These are phyloP conservation scores for Globisporangium polare DNA, from an alignment of 352 stramenopile species.

Conservation along the genomic window DNA sequence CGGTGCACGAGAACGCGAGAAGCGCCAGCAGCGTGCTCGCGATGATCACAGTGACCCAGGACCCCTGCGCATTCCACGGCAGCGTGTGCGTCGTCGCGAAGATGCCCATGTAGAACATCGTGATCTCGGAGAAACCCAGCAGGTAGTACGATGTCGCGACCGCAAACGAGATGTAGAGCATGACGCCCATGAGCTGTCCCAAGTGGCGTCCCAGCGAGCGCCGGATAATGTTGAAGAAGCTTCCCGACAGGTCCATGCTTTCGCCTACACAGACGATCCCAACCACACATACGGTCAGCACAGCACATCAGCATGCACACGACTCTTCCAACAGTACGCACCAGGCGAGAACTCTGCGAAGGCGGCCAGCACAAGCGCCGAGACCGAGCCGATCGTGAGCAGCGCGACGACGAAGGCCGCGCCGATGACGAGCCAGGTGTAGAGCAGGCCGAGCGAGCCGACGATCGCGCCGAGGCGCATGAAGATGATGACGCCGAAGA, in stretches of 20 bases:
- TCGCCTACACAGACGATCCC: neutral
- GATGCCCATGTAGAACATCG: slow-evolving; percentile 34
- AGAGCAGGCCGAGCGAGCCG: slow-evolving; percentile 25
- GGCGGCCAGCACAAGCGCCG: slow-evolving; percentile 31
- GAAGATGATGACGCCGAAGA: slow-evolving; percentile 57
- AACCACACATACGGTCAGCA: neutral
- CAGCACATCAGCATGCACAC: neutral
- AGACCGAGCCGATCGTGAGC: slow-evolving; percentile 46
- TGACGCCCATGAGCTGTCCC: slow-evolving; percentile 30
- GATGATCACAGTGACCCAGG: slow-evolving; percentile 27
- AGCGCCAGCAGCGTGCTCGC: slow-evolving; percentile 27
- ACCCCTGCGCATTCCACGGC: slow-evolving; percentile 33
- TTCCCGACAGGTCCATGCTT: slow-evolving; percentile 12
- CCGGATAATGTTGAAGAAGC: slow-evolving; percentile 29
- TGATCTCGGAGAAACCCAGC: slow-evolving; percentile 46
- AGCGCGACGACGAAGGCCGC: slow-evolving; percentile 37
- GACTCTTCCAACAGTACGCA: neutral
- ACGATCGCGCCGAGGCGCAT: slow-evolving; percentile 44
- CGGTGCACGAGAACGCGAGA: slow-evolving; percentile 15
- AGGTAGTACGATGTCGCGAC: slow-evolving; percentile 41
- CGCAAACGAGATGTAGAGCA: slow-evolving; percentile 38
- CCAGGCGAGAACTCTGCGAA: slow-evolving; percentile 11
- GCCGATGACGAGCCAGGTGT: slow-evolving; percentile 22
- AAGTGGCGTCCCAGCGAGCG: slow-evolving; percentile 24
- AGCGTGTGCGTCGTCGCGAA: slow-evolving; percentile 18